These are phyloP conservation scores for Neurospora sp. DNA, from an alignment of 495 filamentous ascomycete species.

Conservation along the genomic window DNA sequence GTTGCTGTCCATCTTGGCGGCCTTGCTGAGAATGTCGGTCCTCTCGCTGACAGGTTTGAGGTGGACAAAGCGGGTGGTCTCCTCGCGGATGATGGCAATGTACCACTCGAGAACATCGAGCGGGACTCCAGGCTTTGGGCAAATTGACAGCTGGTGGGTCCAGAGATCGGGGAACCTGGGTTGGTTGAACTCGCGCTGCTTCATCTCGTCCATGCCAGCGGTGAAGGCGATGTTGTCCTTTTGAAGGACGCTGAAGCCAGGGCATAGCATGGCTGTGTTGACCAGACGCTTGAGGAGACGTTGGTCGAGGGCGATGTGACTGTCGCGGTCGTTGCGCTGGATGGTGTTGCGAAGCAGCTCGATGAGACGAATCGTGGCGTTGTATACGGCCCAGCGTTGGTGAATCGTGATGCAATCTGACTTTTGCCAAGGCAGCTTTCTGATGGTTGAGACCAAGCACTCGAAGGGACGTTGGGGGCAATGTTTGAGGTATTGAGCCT, in stretches of 20 bases:
- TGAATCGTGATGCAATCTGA: slow-evolving; percentile 51
- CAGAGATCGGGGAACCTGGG: slow-evolving; percentile 30
- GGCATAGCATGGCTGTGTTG: slow-evolving; percentile 47
- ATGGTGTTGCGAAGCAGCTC: slow-evolving; percentile 8
- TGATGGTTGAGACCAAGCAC: slow-evolving; percentile 61
- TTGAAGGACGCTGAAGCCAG: slow-evolving; percentile 54
- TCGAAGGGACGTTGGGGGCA: slow-evolving; percentile 67
- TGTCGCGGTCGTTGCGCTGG: slow-evolving; percentile 24
- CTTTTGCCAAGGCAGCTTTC: slow-evolving; percentile 67
- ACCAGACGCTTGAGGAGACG: slow-evolving; percentile 49
- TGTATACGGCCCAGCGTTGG: slow-evolving; percentile 51
- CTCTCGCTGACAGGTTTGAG: slow-evolving; percentile 13
- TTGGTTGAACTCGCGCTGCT: slow-evolving; percentile 20
- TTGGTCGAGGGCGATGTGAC: slow-evolving; percentile 35
- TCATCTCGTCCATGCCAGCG: slow-evolving; percentile 10
- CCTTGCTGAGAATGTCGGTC: slow-evolving; percentile 21
- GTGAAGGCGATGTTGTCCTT: slow-evolving; percentile 39
- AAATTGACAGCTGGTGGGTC: slow-evolving; percentile 31
- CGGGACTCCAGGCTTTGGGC: slow-evolving; percentile 28
- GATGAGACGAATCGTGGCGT: slow-evolving; percentile 40
- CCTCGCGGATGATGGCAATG: slow-evolving; percentile 39
- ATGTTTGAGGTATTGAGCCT: slow-evolving; percentile 56
- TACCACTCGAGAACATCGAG: slow-evolving; percentile 44
- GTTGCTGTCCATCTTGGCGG: slow-evolving; percentile 16
- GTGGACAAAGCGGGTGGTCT: slow-evolving; percentile 23